Evolutionary conservation across 345 rosid species (phyloP).

Genomic region (Tarenaya hassleriana): DNA sequence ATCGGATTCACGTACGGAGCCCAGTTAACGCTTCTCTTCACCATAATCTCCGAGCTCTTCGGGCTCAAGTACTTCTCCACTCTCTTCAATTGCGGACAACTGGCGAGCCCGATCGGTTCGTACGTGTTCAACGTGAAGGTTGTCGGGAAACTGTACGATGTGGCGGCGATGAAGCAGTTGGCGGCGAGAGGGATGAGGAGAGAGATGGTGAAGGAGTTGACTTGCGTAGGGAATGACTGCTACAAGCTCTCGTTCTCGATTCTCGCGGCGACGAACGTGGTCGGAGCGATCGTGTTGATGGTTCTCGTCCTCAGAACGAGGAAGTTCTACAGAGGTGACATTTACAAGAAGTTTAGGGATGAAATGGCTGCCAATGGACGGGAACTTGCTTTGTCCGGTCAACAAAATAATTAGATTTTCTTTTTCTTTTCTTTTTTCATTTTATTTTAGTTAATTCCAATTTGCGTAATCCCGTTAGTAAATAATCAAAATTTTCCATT

Average conservation of each 20-base stretch:
- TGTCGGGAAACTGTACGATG: slow-evolving; percentile 50
- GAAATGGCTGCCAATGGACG: slow-evolving; percentile 32
- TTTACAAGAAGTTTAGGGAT: slow-evolving; percentile 54
- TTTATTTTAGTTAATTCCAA: not conserved
- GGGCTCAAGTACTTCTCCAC: slow-evolving; percentile 67
- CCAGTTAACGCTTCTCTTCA: slow-evolving; percentile 61
- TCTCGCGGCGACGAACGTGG: slow-evolving; percentile 40
- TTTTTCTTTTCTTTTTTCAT: not conserved
- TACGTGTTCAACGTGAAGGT: slow-evolving; percentile 51
- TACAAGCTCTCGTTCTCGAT: slow-evolving; percentile 52
- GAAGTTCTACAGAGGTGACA: slow-evolving; percentile 53
- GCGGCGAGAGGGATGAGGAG: slow-evolving; percentile 27
- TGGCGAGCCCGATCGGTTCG: slow-evolving; percentile 58
- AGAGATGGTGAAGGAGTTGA: slow-evolving; percentile 24
- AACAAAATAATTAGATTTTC: not conserved
- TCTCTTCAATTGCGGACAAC: slow-evolving; percentile 46
- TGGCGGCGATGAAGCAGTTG: slow-evolving; percentile 47
- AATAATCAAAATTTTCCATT: no score
- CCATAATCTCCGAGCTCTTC: slow-evolving; percentile 54
- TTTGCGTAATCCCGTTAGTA: no score
- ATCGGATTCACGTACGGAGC: slow-evolving; percentile 64
- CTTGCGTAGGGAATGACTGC: slow-evolving; percentile 47
- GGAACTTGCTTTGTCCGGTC: slow-evolving; percentile 30
- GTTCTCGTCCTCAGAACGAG: slow-evolving; percentile 54
- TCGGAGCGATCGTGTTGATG: slow-evolving; percentile 42